Conservation (phyloP, 2,329 filamentous ascomycete genomes). For the Lithohypha guttulata region DNA sequence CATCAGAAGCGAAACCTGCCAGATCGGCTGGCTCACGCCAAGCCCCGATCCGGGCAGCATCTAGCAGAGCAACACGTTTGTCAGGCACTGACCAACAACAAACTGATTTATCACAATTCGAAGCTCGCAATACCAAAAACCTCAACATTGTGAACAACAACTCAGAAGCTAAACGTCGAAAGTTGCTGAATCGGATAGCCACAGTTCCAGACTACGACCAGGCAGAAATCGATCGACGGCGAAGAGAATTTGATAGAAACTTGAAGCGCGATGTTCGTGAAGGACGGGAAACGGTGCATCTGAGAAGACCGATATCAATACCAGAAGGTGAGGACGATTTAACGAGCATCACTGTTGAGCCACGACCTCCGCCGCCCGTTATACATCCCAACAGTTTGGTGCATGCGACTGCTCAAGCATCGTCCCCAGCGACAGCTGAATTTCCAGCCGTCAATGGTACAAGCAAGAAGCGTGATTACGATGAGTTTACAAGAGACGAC, state of each 20-base stretch:
- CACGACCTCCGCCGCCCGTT: slow-evolving; percentile 15
- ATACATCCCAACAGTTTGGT: slow-evolving; percentile 18
- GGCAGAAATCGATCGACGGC: background rate
- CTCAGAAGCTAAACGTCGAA: background rate
- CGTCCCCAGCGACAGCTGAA: slow-evolving; percentile 27
- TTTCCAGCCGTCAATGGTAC: slow-evolving; percentile 28
- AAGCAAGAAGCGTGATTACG: slow-evolving; percentile 18
- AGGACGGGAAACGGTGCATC: too few species aligned
- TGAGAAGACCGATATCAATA: too few species aligned
- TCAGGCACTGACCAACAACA: slow-evolving; percentile 11
- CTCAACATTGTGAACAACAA: background rate
- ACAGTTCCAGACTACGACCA: background rate
- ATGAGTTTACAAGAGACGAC: slow-evolving; percentile 21
- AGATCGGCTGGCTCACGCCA: slow-evolving; percentile 15
- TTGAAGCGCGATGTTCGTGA: background rate
- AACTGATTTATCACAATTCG: background rate
- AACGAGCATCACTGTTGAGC: too few species aligned
- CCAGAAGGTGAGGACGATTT: too few species aligned
- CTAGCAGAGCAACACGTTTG: slow-evolving; percentile 17
- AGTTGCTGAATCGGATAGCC: background rate
- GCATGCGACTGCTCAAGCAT: slow-evolving; percentile 24
- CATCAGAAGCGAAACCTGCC: slow-evolving; percentile 7
- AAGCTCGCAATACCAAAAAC: background rate
- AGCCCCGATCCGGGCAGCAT: slow-evolving; percentile 13
- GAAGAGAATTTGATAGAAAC: background rate